phyloP scores from a whole-genome alignment of 75 land plant species.

The Cupressus sempervirens region DNA sequence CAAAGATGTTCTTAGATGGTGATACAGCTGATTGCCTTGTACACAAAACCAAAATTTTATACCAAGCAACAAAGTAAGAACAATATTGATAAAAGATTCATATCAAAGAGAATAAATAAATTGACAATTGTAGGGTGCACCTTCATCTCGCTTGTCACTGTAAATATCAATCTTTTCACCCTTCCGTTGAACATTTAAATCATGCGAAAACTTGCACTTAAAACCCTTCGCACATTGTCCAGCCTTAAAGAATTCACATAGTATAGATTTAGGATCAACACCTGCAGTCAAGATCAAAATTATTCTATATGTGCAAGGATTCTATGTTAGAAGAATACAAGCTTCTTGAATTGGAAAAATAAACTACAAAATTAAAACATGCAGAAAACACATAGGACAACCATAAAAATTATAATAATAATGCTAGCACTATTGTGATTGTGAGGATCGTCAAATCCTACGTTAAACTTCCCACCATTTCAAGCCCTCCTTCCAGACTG shows the following conservation, averaged over 20 bases:
- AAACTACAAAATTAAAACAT: neutral
- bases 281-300: conserved; percentile 36
- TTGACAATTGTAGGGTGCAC: conserved; percentile 11
- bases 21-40: neutral
- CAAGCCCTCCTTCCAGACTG: neutral
- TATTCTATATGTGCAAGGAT: neutral
- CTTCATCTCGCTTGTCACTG: conserved; percentile 90
- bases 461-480: neutral
- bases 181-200: conserved; percentile 95
- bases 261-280: conserved; percentile 97
- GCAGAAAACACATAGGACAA: neutral
- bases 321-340: neutral
- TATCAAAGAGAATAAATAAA: neutral
- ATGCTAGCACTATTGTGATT: neutral
- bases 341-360: neutral
- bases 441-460: neutral
- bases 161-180: conserved; percentile 99
- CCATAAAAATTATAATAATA: neutral
- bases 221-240: conserved; percentile 98
- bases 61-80: neutral
- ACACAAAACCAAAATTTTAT: neutral
- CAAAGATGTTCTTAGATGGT: too few relatives aligned
- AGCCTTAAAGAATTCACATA: conserved; percentile 92
- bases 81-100: neutral
- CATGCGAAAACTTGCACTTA: conserved; percentile 98